These are phyloP conservation scores for Bjerkandera adusta DNA, from an alignment of 1,284 basidiomycete species.

Conservation along the genomic window DNA sequence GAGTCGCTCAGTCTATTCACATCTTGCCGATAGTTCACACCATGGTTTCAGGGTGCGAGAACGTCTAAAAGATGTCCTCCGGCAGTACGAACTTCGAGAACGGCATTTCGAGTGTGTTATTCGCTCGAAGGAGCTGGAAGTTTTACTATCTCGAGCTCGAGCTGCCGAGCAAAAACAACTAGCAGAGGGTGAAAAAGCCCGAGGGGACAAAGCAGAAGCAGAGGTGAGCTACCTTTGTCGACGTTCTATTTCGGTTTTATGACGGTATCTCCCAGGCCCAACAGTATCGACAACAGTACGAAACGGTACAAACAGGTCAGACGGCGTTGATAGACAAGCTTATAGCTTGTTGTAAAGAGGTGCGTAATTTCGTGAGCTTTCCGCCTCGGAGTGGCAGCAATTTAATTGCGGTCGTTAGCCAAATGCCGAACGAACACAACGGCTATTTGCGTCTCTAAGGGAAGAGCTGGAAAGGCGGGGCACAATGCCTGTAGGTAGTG, in stretches of 20 bases:
- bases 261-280: slow-evolving; percentile 42
- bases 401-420: slow-evolving; percentile 49
- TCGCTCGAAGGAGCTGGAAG: slow-evolving; percentile 84
- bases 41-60: slow-evolving; percentile 59
- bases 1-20: slow-evolving; percentile 29
- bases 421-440: slow-evolving; percentile 75
- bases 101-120: slow-evolving; percentile 86
- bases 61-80: slow-evolving; percentile 77
- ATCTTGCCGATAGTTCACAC: slow-evolving; percentile 6
- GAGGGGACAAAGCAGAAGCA: slow-evolving; percentile 67
- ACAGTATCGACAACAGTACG: slow-evolving; percentile 68
- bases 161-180: slow-evolving; percentile 81
- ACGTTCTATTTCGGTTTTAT: slow-evolving; percentile 15
- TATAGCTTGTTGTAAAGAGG: slow-evolving; percentile 81
- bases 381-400: slow-evolving; percentile 2
- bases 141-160: slow-evolving; percentile 76
- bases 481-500: slow-evolving; percentile 24
- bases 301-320: slow-evolving; percentile 71
- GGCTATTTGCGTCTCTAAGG: slow-evolving; percentile 71
- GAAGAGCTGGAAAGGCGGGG: slow-evolving; percentile 69
- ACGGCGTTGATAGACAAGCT: slow-evolving; percentile 76
- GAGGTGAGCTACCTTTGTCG: slow-evolving; percentile 48
- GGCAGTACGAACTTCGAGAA: slow-evolving; percentile 82
- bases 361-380: slow-evolving; percentile 35
- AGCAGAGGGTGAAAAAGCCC: slow-evolving; percentile 65